Percentiles rank a stretch among this genome's conserved stretches.
These are phyloP conservation scores for Parathielavia hyrcaniae DNA, from an alignment of 495 filamentous ascomycete genomes.

Conservation along the genomic window DNA sequence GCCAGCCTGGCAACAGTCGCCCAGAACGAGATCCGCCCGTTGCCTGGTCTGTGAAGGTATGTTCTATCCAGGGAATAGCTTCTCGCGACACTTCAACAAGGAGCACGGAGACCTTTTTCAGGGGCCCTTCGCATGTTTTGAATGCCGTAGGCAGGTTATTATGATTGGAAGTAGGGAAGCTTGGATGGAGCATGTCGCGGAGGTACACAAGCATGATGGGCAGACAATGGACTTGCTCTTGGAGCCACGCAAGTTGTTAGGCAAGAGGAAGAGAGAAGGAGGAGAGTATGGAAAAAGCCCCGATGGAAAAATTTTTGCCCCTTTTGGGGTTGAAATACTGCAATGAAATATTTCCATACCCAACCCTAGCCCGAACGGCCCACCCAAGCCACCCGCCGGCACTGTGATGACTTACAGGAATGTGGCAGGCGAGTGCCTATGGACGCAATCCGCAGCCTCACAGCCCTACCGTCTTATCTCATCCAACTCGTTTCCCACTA, in stretches of 20 bases:
- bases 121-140: neutral
- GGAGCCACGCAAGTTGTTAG: neutral
- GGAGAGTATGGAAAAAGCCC: no score
- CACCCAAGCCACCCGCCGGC: no score
- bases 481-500: no score
- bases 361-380: no score
- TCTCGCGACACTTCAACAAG: constrained; percentile 1
- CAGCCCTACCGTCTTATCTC: no score
- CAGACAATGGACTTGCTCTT: neutral
- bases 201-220: neutral
- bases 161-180: neutral
- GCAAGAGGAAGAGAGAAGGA: neutral
- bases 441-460: no score
- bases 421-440: no score
- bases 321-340: no score
- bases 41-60: neutral
- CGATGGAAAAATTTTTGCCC: no score
- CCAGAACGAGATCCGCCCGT: neutral
- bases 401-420: no score
- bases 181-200: neutral
- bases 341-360: no score
- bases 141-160: neutral
- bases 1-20: no score
- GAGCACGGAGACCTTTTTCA: neutral
- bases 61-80: neutral